Evolutionary conservation across 306 rosid genomes (phyloP).

Genomic region (Dryas octopetala): DNA sequence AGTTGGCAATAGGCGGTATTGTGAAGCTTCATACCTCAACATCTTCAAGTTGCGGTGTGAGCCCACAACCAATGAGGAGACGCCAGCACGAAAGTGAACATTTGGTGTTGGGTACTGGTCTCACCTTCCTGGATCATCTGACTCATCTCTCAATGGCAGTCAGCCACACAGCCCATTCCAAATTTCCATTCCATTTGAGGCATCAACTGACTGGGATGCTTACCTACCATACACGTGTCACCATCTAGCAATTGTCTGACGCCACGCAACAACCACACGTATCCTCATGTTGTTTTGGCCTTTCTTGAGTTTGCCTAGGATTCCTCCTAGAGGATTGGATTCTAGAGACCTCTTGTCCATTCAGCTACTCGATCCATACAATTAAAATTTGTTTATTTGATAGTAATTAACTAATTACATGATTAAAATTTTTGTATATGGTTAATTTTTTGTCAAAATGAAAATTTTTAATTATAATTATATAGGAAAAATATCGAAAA

Average conservation of each 20-base stretch:
- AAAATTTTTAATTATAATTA: no score
- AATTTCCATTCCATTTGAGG: neutral
- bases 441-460: no score
- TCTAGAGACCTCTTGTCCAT: no score
- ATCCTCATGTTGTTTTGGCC: neutral
- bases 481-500: no score
- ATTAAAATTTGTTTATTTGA: no score
- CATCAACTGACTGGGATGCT: neutral
- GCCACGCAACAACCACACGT: neutral
- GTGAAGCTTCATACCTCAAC: constrained; percentile 25
- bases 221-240: constrained; percentile 8
- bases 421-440: no score
- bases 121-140: constrained; percentile 5
- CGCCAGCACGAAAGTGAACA: neutral
- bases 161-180: neutral
- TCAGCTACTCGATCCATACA: neutral
- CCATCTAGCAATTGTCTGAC: neutral
- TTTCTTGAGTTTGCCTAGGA: no score
- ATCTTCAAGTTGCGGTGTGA: neutral
- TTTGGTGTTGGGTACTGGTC: neutral
- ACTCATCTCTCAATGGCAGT: neutral
- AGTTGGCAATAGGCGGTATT: neutral
- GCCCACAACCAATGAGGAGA: neutral
- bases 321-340: no score
- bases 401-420: no score